Evolutionary conservation across 495 filamentous ascomycete genomes (phyloP).

Genomic region (Xylaria venustula): DNA sequence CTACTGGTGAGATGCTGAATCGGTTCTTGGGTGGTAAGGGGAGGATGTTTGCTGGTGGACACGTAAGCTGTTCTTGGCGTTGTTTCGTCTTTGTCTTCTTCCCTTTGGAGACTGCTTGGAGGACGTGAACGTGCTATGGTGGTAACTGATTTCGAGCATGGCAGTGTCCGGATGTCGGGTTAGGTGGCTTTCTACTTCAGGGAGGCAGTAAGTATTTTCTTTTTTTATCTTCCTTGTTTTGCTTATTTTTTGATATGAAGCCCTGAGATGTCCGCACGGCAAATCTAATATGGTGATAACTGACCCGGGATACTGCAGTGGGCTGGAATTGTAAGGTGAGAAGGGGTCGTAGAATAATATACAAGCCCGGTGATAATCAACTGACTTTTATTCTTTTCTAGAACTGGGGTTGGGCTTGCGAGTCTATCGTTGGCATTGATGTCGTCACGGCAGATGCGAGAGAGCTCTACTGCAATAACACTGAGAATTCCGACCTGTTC

Average conservation of each 20-base stretch:
- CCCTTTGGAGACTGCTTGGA: no score
- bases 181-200: constrained; percentile 55
- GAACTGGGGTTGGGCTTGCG: constrained; percentile 58
- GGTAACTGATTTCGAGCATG: no score
- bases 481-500: constrained; percentile 47
- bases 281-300: neutral
- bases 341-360: neutral
- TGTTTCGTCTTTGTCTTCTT: no score
- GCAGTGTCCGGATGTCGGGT: constrained; percentile 52
- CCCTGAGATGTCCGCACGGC: no score
- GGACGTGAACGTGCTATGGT: no score
- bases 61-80: constrained; percentile 17
- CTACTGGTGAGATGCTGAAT: constrained; percentile 46
- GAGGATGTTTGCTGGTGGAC: constrained; percentile 50
- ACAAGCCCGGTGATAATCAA: neutral
- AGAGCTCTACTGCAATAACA: constrained; percentile 36
- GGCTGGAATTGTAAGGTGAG: constrained; percentile 8
- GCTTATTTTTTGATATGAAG: no score
- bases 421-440: constrained; percentile 46
- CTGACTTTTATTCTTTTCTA: constrained; percentile 9
- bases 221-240: no score
- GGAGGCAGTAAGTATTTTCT: constrained; percentile 37
- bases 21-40: constrained; percentile 31
- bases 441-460: constrained; percentile 48
- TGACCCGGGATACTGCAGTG: neutral